These are phyloP conservation scores for Fusarium sp. DNA, from an alignment of 2,329 filamentous ascomycete species.

Conservation along the genomic window DNA sequence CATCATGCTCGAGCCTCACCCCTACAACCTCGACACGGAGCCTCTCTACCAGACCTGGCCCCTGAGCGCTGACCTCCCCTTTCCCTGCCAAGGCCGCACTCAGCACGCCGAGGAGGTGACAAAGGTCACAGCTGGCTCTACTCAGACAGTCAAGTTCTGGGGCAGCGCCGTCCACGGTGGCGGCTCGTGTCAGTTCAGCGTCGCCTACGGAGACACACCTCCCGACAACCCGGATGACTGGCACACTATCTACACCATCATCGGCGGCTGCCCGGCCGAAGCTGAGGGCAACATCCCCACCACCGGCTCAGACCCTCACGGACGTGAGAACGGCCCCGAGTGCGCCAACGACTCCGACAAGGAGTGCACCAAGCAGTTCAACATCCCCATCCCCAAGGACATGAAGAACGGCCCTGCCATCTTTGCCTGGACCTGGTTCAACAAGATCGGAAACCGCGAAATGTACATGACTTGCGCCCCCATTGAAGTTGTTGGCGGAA, in stretches of 20 bases:
- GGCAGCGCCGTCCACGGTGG: conserved; percentile 49
- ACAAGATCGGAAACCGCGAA: conserved; percentile 83
- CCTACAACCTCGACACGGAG: conserved; percentile 48
- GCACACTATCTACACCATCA: conserved; percentile 47
- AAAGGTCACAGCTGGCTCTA: conserved; percentile 40
- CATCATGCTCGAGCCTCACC: conserved; percentile 50
- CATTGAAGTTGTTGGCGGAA: conserved; percentile 70
- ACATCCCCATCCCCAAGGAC: conserved; percentile 47
- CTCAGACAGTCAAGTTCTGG: conserved; percentile 47
- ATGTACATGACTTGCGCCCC: conserved; percentile 91
- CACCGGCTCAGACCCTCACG: conserved; percentile 30
- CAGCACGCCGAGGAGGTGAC: conserved; percentile 43
- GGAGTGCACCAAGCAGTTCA: conserved; percentile 46
- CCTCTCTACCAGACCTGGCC: conserved; percentile 44
- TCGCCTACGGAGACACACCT: conserved; percentile 43
- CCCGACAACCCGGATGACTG: conserved; percentile 37
- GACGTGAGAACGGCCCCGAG: conserved; percentile 39
- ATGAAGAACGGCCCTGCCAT: conserved; percentile 68
- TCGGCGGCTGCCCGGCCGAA: conserved; percentile 47
- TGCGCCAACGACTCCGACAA: conserved; percentile 42
- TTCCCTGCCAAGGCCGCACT: conserved; percentile 45
- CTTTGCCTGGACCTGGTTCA: conserved; percentile 86
- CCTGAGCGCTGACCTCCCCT: conserved; percentile 37
- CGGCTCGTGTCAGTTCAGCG: conserved; percentile 48
- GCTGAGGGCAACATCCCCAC: conserved; percentile 38